Evolutionary conservation across 1,139 yeast genomes (phyloP).

Genomic region (Pneumocystis murina): DNA sequence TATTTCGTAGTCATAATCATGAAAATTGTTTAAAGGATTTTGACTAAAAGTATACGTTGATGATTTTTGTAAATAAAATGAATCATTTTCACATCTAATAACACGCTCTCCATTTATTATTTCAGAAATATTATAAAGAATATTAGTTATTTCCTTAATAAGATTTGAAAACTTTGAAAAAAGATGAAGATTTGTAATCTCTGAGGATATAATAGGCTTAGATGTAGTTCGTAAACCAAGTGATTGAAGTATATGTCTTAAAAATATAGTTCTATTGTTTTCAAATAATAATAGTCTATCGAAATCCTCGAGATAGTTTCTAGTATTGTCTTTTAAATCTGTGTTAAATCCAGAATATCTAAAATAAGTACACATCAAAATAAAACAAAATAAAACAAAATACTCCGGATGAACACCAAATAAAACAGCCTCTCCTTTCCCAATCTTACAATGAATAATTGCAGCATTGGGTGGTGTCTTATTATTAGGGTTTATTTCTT

Average conservation of each 20-base stretch:
- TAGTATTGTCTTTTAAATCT: neutral
- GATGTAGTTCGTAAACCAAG: neutral
- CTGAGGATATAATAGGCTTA: neutral
- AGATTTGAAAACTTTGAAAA: neutral
- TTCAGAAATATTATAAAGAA: neutral
- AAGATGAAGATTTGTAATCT: neutral
- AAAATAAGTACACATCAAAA: neutral
- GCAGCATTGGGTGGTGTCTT: constrained; percentile 33
- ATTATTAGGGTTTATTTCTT: neutral
- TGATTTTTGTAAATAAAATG: neutral
- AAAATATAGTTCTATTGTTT: neutral
- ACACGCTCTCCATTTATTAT: neutral
- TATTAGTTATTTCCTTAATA: neutral
- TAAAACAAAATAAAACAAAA: constrained; percentile 39
- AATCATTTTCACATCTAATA: neutral
- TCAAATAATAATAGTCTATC: neutral
- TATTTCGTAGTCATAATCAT: neutral
- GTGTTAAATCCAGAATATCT: neutral
- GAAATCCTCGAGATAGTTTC: neutral
- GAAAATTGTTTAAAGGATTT: neutral
- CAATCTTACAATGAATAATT: constrained; percentile 49
- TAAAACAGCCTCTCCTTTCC: constrained; percentile 63
- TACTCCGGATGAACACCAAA: constrained; percentile 85
- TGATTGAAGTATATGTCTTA: neutral
- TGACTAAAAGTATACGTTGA: neutral